phyloP scores from a whole-genome alignment of 2,329 filamentous ascomycete genomes.

The Alternaria sp. region DNA sequence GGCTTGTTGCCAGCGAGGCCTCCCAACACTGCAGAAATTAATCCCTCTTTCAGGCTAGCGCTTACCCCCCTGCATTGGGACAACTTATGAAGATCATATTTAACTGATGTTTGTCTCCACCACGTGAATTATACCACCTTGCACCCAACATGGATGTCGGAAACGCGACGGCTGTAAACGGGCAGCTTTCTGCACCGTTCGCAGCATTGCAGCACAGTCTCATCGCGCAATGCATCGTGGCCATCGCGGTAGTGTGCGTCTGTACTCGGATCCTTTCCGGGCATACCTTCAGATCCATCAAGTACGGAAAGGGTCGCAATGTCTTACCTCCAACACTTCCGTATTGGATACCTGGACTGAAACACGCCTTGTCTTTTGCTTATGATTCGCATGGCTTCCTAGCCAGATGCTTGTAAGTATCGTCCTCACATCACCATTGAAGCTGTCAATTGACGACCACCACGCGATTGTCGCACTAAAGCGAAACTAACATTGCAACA shows the following conservation, averaged over 20 bases:
- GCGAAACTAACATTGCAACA: neutral
- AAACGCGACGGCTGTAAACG: conserved; percentile 1
- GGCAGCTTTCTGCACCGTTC: neutral
- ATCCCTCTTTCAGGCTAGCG: neutral
- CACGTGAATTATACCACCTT: neutral
- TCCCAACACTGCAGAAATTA: neutral
- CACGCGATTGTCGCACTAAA: no score
- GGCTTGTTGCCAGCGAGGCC: neutral
- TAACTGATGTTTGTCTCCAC: neutral
- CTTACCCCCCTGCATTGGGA: neutral
- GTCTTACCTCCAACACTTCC: conserved; percentile 27
- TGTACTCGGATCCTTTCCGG: conserved; percentile 24
- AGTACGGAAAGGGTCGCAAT: conserved; percentile 10
- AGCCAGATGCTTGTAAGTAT: conserved; percentile 23
- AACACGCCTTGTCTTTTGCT: conserved; percentile 26
- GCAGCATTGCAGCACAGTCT: conserved; percentile 1
- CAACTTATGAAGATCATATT: neutral
- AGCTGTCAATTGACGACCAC: neutral
- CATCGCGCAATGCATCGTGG: conserved; percentile 12
- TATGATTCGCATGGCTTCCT: conserved; percentile 19
- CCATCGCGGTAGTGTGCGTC: conserved; percentile 13
- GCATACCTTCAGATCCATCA: conserved; percentile 18
- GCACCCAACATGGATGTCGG: conserved; percentile 1
- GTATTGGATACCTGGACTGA: conserved; percentile 29
- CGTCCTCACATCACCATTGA: neutral